Conservation (phyloP, 495 filamentous ascomycete genomes). For the Platismatia glauca region DNA sequence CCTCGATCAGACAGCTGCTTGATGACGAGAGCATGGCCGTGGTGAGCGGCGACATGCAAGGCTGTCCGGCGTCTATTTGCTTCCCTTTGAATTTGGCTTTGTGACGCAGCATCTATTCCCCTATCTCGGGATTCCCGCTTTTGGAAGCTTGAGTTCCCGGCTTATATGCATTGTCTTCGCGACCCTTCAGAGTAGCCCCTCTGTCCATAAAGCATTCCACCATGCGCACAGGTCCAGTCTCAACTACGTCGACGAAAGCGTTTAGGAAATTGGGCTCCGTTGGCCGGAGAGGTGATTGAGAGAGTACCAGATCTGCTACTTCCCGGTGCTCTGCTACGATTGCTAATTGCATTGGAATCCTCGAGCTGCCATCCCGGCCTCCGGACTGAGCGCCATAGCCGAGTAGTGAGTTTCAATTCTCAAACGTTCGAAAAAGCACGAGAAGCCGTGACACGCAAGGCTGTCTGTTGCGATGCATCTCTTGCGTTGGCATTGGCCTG, state of each 20-base stretch:
- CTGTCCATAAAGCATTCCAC: slow-evolving; percentile 8
- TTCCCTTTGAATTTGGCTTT: not conserved
- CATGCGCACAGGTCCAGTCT: slow-evolving; percentile 19
- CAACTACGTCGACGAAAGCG: slow-evolving; percentile 27
- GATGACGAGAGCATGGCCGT: slow-evolving; percentile 15
- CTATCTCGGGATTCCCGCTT: slow-evolving; percentile 13
- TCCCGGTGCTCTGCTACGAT: no score
- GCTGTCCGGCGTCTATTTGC: slow-evolving; percentile 15
- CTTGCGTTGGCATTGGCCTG: no score
- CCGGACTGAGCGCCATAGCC: no score
- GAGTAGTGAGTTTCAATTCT: no score
- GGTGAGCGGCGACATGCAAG: slow-evolving; percentile 15
- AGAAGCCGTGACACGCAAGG: no score
- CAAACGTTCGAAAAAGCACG: no score
- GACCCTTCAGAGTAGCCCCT: slow-evolving; percentile 8
- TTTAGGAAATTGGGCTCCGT: slow-evolving; percentile 11
- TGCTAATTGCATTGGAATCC: no score
- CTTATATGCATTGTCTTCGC: slow-evolving; percentile 6
- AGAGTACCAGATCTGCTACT: no score
- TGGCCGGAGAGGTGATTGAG: not conserved
- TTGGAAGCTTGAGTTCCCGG: slow-evolving; percentile 9
- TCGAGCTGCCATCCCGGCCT: no score
- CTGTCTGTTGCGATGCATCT: no score
- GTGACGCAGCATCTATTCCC: slow-evolving; percentile 10
- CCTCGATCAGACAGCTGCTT: slow-evolving; percentile 2